Base-by-base conservation (phyloP, 208 protist species). In the Leishmania martiniquensis region DNA sequence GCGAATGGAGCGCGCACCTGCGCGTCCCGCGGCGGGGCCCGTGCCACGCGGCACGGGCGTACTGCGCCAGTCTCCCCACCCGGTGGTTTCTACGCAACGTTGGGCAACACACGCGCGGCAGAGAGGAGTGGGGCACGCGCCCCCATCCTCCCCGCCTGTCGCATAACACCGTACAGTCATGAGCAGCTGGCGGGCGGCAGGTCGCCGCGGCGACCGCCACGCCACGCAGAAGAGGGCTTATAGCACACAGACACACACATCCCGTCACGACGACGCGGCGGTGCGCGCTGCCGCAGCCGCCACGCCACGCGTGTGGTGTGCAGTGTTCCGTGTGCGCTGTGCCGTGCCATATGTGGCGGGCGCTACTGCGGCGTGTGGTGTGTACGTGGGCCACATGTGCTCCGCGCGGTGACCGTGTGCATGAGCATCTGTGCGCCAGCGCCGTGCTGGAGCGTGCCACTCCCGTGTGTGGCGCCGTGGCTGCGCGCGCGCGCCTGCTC, bases 201-300 rank as follows among this genome's bases (percentile, higher is more conserved):
- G 67, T 32, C 70, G 75, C 75, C 75, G 54, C 75, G 65, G 75
- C 71, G 75, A 66, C 75, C 75, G 76, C 76, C 76, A 80, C 76
- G 76, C 76, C 76, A 80, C 60, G 76, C 76, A 80, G 76, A 80
- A 80, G 76, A 80, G 76, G 76, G 76, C 69, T 80, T 80, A 80
- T 54, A 42, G 7, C 17, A 25, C 17, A 49, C 49, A 66, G n/a
- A n/a, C 74, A 63, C 55, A 72, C 68, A 0, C 37, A 72, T 12
- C 44, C 75, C 68, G 76, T 80, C 76, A 80, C 47, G 76, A 80
- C 76, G 76, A 80, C 76, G 76, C 76, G 69, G 76, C 75, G 76
- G 76, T 60, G 76, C 76, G 76, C 76, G 76, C 76, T 80, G 76
- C 72, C 59, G 51, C 76, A 75, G 76, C 76, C 76, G 69, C 59